phyloP scores from a whole-genome alignment of 2,329 filamentous ascomycete species.

The Endothia cerciana region DNA sequence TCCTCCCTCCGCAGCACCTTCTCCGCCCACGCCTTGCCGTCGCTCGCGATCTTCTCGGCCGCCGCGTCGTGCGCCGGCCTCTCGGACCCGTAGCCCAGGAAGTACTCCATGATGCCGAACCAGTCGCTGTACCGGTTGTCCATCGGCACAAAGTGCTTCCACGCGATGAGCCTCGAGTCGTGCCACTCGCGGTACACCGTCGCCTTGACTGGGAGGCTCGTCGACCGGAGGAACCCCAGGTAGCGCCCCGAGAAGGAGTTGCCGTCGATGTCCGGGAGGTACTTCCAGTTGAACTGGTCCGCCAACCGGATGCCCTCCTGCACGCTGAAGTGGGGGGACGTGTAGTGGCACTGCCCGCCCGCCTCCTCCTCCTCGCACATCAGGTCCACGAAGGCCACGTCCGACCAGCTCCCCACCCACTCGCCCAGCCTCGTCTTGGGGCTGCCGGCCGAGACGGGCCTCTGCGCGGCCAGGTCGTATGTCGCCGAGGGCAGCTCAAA shows the following conservation, averaged over 20 bases:
- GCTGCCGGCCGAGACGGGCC: slow-evolving; percentile 36
- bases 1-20: slow-evolving; percentile 71
- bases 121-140: slow-evolving; percentile 74
- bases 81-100: slow-evolving; percentile 60
- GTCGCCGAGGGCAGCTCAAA: slow-evolving; percentile 54
- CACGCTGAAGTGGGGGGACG: slow-evolving; percentile 48
- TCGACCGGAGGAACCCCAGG: slow-evolving; percentile 70
- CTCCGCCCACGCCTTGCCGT: slow-evolving; percentile 70
- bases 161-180: slow-evolving; percentile 71
- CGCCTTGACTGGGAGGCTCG: slow-evolving; percentile 74
- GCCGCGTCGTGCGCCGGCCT: slow-evolving; percentile 54
- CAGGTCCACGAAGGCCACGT: slow-evolving; percentile 59
- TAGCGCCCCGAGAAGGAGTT: slow-evolving; percentile 73
- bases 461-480: slow-evolving; percentile 53
- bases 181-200: slow-evolving; percentile 84
- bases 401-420: slow-evolving; percentile 54
- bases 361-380: slow-evolving; percentile 49
- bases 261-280: slow-evolving; percentile 77
- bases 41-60: slow-evolving; percentile 66
- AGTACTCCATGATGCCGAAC: slow-evolving; percentile 75
- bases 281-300: slow-evolving; percentile 66
- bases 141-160: slow-evolving; percentile 83
- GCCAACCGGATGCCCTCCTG: slow-evolving; percentile 47
- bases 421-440: slow-evolving; percentile 43
- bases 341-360: slow-evolving; percentile 51